Conservation (phyloP, 2,329 filamentous ascomycete species). For the Xylariaceae sp. region DNA sequence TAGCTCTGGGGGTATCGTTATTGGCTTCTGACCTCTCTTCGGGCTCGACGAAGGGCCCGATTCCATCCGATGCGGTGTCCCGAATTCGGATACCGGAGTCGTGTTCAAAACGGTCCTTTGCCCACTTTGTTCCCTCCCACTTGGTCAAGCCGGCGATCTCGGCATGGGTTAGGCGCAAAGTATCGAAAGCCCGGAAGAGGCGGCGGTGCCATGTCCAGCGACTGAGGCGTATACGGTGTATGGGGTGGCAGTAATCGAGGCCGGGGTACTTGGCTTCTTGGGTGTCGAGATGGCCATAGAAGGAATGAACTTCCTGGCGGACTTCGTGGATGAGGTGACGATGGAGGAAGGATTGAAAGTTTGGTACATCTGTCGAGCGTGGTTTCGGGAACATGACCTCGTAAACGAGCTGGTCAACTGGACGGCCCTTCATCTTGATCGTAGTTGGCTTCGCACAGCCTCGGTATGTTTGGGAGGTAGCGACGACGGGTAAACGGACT, state of each 20-base stretch:
- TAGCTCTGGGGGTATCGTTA: slow-evolving; percentile 21
- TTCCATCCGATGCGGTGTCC: slow-evolving; percentile 66
- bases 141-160: slow-evolving; percentile 70
- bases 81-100: slow-evolving; percentile 65
- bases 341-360: slow-evolving; percentile 64
- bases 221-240: slow-evolving; percentile 70
- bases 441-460: background rate
- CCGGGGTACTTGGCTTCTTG: slow-evolving; percentile 77
- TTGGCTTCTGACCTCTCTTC: slow-evolving; percentile 30
- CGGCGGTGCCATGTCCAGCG: slow-evolving; percentile 72
- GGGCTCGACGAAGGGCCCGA: slow-evolving; percentile 55
- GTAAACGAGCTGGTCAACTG: slow-evolving; percentile 68
- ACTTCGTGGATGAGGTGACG: slow-evolving; percentile 70
- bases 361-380: slow-evolving; percentile 61
- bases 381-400: slow-evolving; percentile 66
- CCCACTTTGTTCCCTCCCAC: slow-evolving; percentile 81
- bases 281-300: slow-evolving; percentile 73
- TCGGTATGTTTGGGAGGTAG: slow-evolving; percentile 1
- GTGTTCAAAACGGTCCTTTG: slow-evolving; percentile 71
- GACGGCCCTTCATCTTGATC: slow-evolving; percentile 61
- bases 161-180: slow-evolving; percentile 58
- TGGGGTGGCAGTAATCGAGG: slow-evolving; percentile 67
- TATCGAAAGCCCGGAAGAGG: slow-evolving; percentile 71
- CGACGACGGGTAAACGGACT: background rate
- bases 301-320: slow-evolving; percentile 69